A percentile compares a stretch with the other conserved stretches of the same genome.
Evolutionary conservation across 2,329 filamentous ascomycete species (phyloP).

Genomic region (Curvularia verruculosa): DNA sequence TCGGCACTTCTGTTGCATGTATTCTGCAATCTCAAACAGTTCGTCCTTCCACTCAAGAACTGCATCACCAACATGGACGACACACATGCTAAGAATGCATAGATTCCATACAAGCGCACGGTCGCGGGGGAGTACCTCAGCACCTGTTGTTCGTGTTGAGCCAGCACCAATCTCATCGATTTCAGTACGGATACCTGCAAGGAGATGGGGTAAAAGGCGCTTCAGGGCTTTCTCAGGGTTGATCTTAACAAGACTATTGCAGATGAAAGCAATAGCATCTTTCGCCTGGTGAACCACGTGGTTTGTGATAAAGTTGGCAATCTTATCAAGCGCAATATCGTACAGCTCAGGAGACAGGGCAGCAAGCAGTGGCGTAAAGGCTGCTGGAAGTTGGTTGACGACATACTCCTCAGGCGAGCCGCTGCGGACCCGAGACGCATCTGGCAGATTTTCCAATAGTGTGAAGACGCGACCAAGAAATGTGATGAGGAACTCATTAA

Average conservation of each 20-base stretch:
- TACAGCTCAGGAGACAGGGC: conserved; percentile 92
- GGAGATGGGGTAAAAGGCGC: conserved; percentile 86
- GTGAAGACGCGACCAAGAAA: conserved; percentile 95
- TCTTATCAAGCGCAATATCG: conserved; percentile 88
- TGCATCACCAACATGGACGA: conserved; percentile 91
- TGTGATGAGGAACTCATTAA: conserved; percentile 89
- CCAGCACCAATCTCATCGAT: conserved; percentile 97
- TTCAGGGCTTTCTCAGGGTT: conserved; percentile 92
- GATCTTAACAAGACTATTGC: conserved; percentile 94
- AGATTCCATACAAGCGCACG: conserved; percentile 95
- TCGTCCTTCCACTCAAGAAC: conserved; percentile 89
- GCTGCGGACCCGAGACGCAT: conserved; percentile 83
- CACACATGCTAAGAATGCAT: conserved; percentile 96
- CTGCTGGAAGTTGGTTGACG: conserved; percentile 91
- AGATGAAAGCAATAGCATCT: conserved; percentile 98
- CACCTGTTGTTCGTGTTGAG: conserved; percentile 90
- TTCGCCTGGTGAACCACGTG: conserved; percentile 97
- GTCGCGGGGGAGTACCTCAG: conserved; percentile 90
- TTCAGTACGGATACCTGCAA: conserved; percentile 90
- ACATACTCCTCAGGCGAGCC: conserved; percentile 96
- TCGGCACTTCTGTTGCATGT: conserved; percentile 95
- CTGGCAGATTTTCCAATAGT: conserved; percentile 90
- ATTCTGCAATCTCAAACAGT: conserved; percentile 86
- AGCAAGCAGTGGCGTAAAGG: conserved; percentile 87
- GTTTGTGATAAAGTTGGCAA: conserved; percentile 86